Base-by-base conservation (phyloP, 2,329 filamentous ascomycete genomes). In the Samsoniella hepiali region DNA sequence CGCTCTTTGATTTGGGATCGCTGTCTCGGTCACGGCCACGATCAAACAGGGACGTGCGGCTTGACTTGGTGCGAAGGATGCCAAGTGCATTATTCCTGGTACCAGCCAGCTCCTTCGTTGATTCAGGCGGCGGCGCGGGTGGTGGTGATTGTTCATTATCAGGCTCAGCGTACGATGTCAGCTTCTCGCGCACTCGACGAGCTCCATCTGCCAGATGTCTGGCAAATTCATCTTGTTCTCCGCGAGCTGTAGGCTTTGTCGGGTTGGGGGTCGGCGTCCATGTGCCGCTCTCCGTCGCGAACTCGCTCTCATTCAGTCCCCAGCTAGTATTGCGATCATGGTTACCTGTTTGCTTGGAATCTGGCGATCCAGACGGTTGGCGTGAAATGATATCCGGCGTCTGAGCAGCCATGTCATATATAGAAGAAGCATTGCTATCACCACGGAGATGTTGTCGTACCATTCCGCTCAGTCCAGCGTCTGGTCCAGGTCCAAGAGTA, bases 371-470 rank as follows among this genome's bases (percentile, higher is more conserved):
- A n/a, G 53, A 38, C 15, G 44, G 38, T 27, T 69, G 66, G 11
- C 17, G 49, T 1, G 68, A 67, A 5, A 68, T 64, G 13, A 70
- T n/a, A 66, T 76, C 54, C 67, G 72, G 42, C 67, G 77, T 66
- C 71, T 74, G 47, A 74, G 77, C 10, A 78, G 79, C 31, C 76
- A 77, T 63, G 32, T 84, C 86, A 68, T 91, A 92, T 32, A 95
- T 82, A 0, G 92, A 96, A 1, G 94, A 98, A 15, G 87, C 84
- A 64, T 88, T 89, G 76, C 94, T 98, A 67, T 89, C 87, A 40
- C 87, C 87, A 58, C 95, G 87, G 47, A 98, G 78, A 78, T 98
- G 95, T 66, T 93, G 89, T 38, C 90, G 87, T 53, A 97, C 88
- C 80, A 97, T 84, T 2, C 90, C 90, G 70, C 89, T 94, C 17